Evolutionary conservation across 75 land plant genomes (phyloP).

Genomic region (Pinus tabuliformis): DNA sequence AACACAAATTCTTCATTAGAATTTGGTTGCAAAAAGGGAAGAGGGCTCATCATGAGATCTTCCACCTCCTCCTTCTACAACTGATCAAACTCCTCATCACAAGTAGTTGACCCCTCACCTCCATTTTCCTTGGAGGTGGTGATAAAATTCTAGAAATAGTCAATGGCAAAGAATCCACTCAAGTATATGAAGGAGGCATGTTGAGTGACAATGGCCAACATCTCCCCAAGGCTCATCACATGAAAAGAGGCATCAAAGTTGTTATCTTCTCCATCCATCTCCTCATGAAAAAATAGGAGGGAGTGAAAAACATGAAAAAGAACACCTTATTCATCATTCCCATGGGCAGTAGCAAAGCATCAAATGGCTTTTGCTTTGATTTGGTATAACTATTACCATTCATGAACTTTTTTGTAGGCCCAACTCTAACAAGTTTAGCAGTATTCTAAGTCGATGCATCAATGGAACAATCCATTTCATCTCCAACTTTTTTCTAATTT

Average conservation of each 20-base stretch:
- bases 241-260: slow-evolving; percentile 61
- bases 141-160: slow-evolving; percentile 71
- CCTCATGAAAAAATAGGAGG: slow-evolving; percentile 55
- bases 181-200: slow-evolving; percentile 74
- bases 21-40: neutral
- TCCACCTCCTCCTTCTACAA: neutral
- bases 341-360: slow-evolving; percentile 61
- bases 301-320: slow-evolving; percentile 52
- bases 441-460: too few species aligned
- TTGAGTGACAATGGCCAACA: slow-evolving; percentile 49
- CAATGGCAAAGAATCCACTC: slow-evolving; percentile 78
- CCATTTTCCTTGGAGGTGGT: slow-evolving; percentile 11
- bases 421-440: too few species aligned
- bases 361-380: too few species aligned
- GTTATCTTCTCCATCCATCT: slow-evolving; percentile 88
- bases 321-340: slow-evolving; percentile 60
- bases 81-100: too few species aligned
- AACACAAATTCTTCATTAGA: too few species aligned
- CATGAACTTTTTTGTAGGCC: too few species aligned
- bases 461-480: too few species aligned
- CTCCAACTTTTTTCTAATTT: too few species aligned
- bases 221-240: slow-evolving; percentile 57
- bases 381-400: too few species aligned
- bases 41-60: neutral
- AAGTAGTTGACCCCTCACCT: neutral